Percentiles rank a stretch among this genome's conserved stretches.
Evolutionary conservation across 2,329 filamentous ascomycete species (phyloP).

Genomic region (Coleophoma crateriformis): DNA sequence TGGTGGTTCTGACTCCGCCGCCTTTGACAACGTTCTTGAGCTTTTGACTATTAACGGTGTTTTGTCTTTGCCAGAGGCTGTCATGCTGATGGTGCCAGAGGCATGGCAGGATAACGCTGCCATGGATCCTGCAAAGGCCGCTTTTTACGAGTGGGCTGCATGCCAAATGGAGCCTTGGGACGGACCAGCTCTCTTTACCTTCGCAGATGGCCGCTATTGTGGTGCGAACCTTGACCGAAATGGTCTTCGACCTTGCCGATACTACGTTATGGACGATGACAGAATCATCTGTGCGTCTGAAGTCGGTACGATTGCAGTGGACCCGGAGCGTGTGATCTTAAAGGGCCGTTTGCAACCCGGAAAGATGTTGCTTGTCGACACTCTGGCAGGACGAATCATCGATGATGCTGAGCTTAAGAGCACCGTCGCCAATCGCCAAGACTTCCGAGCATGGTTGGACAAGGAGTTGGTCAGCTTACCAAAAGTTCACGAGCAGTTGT

Average conservation of each 20-base stretch:
- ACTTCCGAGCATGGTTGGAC: slow-evolving; percentile 86
- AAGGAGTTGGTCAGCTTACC: slow-evolving; percentile 79
- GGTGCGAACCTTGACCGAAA: slow-evolving; percentile 96
- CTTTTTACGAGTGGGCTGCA: slow-evolving; percentile 97
- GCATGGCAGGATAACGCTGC: slow-evolving; percentile 91
- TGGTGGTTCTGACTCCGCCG: slow-evolving; percentile 92
- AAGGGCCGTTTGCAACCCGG: slow-evolving; percentile 93
- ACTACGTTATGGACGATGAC: slow-evolving; percentile 95
- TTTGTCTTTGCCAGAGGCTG: slow-evolving; percentile 86
- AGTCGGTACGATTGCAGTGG: slow-evolving; percentile 87
- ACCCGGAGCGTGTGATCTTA: slow-evolving; percentile 83
- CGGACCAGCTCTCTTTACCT: slow-evolving; percentile 92
- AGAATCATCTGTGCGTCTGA: slow-evolving; percentile 96
- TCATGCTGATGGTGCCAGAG: slow-evolving; percentile 98
- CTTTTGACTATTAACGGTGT: slow-evolving; percentile 93
- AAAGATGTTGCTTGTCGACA: slow-evolving; percentile 94
- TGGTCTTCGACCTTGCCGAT: slow-evolving; percentile 89
- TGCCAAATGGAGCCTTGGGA: slow-evolving; percentile 99
- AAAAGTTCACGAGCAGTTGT: slow-evolving; percentile 60
- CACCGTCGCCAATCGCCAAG: slow-evolving; percentile 77
- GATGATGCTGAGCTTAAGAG: slow-evolving; percentile 89
- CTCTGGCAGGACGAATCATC: slow-evolving; percentile 83
- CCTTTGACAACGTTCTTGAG: slow-evolving; percentile 95
- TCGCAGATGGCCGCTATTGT: slow-evolving; percentile 93
- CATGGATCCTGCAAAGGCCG: slow-evolving; percentile 93